phyloP scores from a whole-genome alignment of 495 filamentous ascomycete species.

The Penicillium ochrochloron region DNA sequence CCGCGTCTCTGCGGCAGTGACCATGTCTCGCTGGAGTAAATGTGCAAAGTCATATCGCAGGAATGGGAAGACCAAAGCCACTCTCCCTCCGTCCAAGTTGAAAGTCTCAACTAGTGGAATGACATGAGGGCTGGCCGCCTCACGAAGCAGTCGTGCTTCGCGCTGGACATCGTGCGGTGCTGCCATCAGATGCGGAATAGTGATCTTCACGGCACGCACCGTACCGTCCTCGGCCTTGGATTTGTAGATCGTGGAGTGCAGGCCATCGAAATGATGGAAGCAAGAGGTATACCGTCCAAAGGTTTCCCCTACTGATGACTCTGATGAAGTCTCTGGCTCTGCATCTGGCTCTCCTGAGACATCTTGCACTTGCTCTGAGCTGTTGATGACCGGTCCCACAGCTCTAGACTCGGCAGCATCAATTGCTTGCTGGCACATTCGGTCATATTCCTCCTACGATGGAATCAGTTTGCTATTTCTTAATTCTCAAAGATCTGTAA shows the following conservation, averaged over 20 bases:
- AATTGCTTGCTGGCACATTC: conserved; percentile 46
- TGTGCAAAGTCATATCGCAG: conserved; percentile 70
- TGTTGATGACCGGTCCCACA: conserved; percentile 24
- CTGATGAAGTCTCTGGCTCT: conserved; percentile 4
- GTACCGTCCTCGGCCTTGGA: conserved; percentile 43
- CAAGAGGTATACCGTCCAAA: conserved; percentile 77
- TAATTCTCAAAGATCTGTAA: background rate
- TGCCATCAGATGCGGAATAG: conserved; percentile 69
- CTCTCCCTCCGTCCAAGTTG: conserved; percentile 66
- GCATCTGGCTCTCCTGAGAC: conserved; percentile 12
- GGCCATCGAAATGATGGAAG: conserved; percentile 70
- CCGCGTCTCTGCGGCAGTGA: conserved; percentile 50
- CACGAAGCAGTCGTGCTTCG: conserved; percentile 73
- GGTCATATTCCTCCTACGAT: conserved; percentile 53
- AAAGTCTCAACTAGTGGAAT: conserved; percentile 76
- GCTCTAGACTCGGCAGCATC: conserved; percentile 35
- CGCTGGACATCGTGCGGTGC: conserved; percentile 80
- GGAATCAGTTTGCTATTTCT: background rate
- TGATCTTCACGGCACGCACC: conserved; percentile 83
- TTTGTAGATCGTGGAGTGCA: conserved; percentile 84
- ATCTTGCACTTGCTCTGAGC: conserved; percentile 24
- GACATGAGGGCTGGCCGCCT: conserved; percentile 54
- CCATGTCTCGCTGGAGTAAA: conserved; percentile 56
- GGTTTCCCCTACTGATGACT: conserved; percentile 37
- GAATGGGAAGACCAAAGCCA: conserved; percentile 85